phyloP scores from a whole-genome alignment of 768 basidiomycete species.

The Mycena amicta region DNA sequence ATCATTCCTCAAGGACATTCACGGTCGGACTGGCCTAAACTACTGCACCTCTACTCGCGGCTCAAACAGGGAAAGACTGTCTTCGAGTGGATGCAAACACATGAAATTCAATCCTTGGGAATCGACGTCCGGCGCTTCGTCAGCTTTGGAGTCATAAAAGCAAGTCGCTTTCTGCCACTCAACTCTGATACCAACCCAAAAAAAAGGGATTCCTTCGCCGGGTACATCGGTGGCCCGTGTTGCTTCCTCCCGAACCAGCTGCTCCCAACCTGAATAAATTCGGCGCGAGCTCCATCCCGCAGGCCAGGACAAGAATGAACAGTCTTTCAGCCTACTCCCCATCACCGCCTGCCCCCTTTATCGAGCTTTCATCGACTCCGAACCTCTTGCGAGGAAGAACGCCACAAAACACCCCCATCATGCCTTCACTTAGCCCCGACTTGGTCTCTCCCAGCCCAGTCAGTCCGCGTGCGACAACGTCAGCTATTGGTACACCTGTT shows the following conservation, averaged over 20 bases:
- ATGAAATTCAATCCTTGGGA: conserved; percentile 69
- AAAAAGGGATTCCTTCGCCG: conserved; percentile 87
- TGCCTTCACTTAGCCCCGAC: conserved; percentile 31
- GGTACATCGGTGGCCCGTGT: conserved; percentile 90
- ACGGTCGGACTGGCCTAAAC: not conserved
- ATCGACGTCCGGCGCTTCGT: conserved; percentile 94
- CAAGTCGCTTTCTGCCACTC: conserved; percentile 24
- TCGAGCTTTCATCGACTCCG: conserved; percentile 23
- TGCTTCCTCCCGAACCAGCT: conserved; percentile 47
- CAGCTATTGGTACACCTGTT: conserved; percentile 24
- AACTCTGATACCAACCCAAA: conserved; percentile 3
- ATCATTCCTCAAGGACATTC: not conserved
- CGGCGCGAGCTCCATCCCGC: conserved; percentile 23
- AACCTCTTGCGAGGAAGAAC: conserved; percentile 30
- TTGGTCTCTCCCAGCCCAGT: conserved; percentile 11
- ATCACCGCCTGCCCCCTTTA: conserved; percentile 18
- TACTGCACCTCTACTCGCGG: conserved; percentile 79
- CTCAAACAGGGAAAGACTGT: conserved; percentile 83
- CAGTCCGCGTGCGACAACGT: conserved; percentile 20
- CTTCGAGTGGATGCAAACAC: conserved; percentile 83
- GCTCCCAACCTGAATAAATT: too few relatives aligned
- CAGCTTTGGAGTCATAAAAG: conserved; percentile 97
- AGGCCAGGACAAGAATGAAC: conserved; percentile 41
- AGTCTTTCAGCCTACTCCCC: conserved; percentile 37
- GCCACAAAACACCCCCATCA: conserved; percentile 28